Percentiles rank a stretch among this genome's conserved stretches.
phyloP scores from a whole-genome alignment of 1,284 basidiomycete species.

The Violaceomyces palustris region DNA sequence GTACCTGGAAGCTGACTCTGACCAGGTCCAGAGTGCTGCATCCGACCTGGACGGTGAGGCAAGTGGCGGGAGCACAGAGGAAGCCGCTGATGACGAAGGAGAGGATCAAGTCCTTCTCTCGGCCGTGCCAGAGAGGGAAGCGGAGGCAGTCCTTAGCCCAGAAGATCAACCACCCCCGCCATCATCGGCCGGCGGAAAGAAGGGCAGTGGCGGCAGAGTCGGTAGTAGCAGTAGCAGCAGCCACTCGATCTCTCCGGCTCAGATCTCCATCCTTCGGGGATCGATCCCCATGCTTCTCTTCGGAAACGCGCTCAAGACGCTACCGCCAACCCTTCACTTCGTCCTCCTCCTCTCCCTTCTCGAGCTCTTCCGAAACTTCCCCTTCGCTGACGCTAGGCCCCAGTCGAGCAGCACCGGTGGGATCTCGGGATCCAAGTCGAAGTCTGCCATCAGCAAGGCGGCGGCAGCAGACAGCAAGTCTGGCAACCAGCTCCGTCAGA shows the following conservation, averaged over 20 bases:
- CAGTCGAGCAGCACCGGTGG: constrained; percentile 1
- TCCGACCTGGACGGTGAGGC: constrained; percentile 12
- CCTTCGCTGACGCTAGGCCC: constrained; percentile 27
- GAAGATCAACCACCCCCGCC: too few species aligned
- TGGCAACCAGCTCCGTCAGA: constrained; percentile 25
- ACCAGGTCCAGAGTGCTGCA: constrained; percentile 15
- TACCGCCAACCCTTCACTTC: constrained; percentile 33
- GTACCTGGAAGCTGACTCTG: neutral
- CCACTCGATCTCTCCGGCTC: constrained; percentile 29
- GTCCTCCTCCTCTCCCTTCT: constrained; percentile 28
- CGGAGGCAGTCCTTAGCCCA: constrained; percentile 6
- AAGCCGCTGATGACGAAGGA: constrained; percentile 8
- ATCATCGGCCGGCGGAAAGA: too few species aligned
- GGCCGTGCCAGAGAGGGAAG: constrained; percentile 19
- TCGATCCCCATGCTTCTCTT: constrained; percentile 38
- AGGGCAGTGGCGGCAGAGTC: too few species aligned
- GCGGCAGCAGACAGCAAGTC: constrained; percentile 13
- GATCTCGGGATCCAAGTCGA: neutral
- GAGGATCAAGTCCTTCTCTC: constrained; percentile 11
- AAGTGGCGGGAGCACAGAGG: constrained; percentile 1
- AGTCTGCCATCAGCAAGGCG: constrained; percentile 5
- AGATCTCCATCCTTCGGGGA: constrained; percentile 34
- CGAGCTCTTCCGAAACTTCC: constrained; percentile 32
- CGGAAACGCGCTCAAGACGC: constrained; percentile 18
- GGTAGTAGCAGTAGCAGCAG: too few species aligned